Base-by-base conservation (phyloP, 2,329 filamentous ascomycete species). In the Botryotinia calthae region DNA sequence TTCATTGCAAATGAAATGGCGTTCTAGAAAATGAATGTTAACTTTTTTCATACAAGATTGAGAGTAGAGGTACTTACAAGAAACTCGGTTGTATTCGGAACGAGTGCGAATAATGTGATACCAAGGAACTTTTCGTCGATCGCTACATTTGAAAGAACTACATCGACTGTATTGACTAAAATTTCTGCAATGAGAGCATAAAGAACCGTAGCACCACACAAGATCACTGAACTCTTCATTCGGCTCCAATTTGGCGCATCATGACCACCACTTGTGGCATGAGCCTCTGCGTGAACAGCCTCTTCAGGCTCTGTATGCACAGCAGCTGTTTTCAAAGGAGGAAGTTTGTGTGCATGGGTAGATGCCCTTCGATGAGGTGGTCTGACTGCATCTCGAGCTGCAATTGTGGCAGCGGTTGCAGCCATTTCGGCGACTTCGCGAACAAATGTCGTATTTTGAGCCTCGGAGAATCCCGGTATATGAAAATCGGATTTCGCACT, bases 1-100 rank as follows among this genome's bases (percentile, higher is more conserved):
- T 99, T 98, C 95, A 99, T 99, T 71, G 96, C 96, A 81, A 99
- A 99, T 0, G 95, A 98, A 74, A 99, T 99, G 81, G 95, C 96
- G 82, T 99, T 99, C 90, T 80, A 69, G 1, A 70, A 54, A 56
- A 63, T 44, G 18, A 6, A 72, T 56, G 70, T 79, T 72, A 79
- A 76, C 54, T 67, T 70, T 71, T 46, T 31, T 48, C 20, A 25
- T 31, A 67, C 72, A 25, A 48, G 25, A 40, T 18, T n/a, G 10
- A 10, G 40, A 31, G 14, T 28, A 54, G 34, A 28, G 10, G n/a
- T 12, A 83, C 90, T 84, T 87, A 95, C 92, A 85, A 99, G 82
- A 81, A 99, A 99, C 81, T 99, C 96, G 1, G 96, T 99, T 1
- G 96, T 98, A 84, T 99, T 99, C 20, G 96, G 96, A 12, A 99